Percentiles rank a stretch among this genome's conserved stretches.
phyloP scores from a whole-genome alignment of 148 eudicot genomes.

The Pouteria glomerata region DNA sequence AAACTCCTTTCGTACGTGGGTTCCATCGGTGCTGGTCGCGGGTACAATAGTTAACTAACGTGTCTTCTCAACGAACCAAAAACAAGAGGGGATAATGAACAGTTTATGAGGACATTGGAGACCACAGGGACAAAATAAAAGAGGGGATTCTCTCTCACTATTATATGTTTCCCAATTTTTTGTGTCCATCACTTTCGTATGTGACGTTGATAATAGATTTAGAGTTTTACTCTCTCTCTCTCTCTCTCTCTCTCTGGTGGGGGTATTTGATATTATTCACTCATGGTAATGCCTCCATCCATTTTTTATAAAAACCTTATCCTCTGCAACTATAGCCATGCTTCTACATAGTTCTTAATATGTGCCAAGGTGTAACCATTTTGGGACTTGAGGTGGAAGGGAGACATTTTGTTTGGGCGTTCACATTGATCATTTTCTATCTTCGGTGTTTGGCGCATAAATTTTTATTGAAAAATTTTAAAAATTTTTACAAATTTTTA shows the following conservation, averaged over 20 bases:
- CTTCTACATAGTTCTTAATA: not conserved
- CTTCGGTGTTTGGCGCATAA: no score
- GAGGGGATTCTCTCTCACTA: not conserved
- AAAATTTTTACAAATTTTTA: no score
- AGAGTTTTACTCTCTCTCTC: not conserved
- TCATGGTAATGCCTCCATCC: conserved; percentile 1
- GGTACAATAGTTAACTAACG: no score
- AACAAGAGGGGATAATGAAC: no score
- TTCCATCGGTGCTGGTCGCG: no score
- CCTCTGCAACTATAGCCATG: conserved; percentile 1
- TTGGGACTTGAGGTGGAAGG: not conserved
- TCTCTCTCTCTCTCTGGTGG: no score
- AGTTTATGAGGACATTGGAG: no score
- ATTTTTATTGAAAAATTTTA: no score
- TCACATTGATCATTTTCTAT: not conserved
- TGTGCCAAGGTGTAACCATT: not conserved
- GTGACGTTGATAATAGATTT: not conserved
- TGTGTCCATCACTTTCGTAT: not conserved
- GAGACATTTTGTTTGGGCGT: not conserved
- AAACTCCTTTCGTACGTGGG: no score
- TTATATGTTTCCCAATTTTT: not conserved
- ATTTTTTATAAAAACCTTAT: not conserved
- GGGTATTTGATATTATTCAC: no score
- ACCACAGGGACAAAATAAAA: not conserved
- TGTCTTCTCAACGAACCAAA: no score